A percentile compares a stretch with the other conserved stretches of the same genome.
phyloP scores from a whole-genome alignment of 108 stramenopile genomes.

The Skeletonema marinoi region DNA sequence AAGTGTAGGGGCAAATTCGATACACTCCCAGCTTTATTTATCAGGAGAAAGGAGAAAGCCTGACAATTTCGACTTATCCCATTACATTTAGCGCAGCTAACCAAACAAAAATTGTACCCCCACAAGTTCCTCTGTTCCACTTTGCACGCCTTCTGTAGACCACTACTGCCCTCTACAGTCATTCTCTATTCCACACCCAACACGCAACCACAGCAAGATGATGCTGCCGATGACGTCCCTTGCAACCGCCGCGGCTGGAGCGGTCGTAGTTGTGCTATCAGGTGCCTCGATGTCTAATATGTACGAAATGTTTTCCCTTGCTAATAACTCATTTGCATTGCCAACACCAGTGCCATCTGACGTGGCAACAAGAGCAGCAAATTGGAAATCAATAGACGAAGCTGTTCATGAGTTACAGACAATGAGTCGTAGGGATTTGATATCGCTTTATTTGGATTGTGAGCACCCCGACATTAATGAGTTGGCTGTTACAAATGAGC shows the following conservation, averaged over 20 bases:
- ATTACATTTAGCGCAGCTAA: too few species aligned
- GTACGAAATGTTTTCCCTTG: slow-evolving; percentile 22
- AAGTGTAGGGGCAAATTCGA: too few species aligned
- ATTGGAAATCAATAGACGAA: slow-evolving; percentile 24
- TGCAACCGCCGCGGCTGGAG: slow-evolving; percentile 5
- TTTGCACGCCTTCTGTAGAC: too few species aligned
- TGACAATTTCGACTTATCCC: too few species aligned
- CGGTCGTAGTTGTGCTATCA: slow-evolving; percentile 12
- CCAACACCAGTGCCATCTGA: neutral
- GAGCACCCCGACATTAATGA: slow-evolving; percentile 8
- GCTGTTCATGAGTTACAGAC: neutral
- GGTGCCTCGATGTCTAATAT: slow-evolving; percentile 27
- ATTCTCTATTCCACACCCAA: too few species aligned
- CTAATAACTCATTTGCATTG: neutral
- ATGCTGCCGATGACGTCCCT: slow-evolving; percentile 7
- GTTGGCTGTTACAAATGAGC: neutral
- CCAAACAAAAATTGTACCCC: too few species aligned
- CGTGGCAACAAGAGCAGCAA: neutral
- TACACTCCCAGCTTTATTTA: too few species aligned
- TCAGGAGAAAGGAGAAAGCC: too few species aligned
- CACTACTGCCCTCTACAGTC: too few species aligned
- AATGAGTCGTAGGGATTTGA: slow-evolving; percentile 23
- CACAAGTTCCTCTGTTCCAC: too few species aligned
- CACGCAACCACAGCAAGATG: slow-evolving; percentile 10
- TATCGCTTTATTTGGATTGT: slow-evolving; percentile 26